Conservation (phyloP, 495 filamentous ascomycete species). For the Stereocaulon alpinum region DNA sequence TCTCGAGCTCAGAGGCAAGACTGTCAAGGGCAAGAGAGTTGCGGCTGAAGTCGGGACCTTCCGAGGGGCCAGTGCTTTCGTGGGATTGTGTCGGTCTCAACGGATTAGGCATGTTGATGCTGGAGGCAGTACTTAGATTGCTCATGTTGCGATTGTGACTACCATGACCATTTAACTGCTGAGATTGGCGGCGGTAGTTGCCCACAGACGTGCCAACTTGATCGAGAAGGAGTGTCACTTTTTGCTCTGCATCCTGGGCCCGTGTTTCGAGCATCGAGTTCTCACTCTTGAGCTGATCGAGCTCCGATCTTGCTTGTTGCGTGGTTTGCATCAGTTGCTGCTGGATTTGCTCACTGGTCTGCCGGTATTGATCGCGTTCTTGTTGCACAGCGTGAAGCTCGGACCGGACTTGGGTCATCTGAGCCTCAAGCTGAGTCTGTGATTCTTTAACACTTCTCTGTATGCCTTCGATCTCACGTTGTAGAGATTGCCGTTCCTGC, state of each 20-base stretch:
- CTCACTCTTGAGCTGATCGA: conserved; percentile 73
- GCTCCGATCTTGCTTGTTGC: conserved; percentile 52
- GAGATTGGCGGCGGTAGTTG: conserved; percentile 79
- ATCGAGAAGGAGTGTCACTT: conserved; percentile 83
- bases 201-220: conserved; percentile 90
- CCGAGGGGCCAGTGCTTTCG: conserved; percentile 29
- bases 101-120: conserved; percentile 10
- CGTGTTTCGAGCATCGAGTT: conserved; percentile 69
- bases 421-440: conserved; percentile 55
- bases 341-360: conserved; percentile 45
- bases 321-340: conserved; percentile 45
- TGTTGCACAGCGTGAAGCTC: conserved; percentile 53
- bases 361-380: conserved; percentile 56
- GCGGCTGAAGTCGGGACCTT: conserved; percentile 42
- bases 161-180: conserved; percentile 32
- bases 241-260: conserved; percentile 81
- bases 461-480: conserved; percentile 53
- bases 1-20: conserved; percentile 82
- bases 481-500: conserved; percentile 56
- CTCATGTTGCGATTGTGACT: conserved; percentile 25
- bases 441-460: conserved; percentile 57
- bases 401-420: conserved; percentile 54
- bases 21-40: conserved; percentile 83
- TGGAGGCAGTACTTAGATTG: conserved; percentile 30
- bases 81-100: conserved; percentile 14